phyloP scores from a whole-genome alignment of 306 rosid genomes.

The Calophaca sinica region DNA sequence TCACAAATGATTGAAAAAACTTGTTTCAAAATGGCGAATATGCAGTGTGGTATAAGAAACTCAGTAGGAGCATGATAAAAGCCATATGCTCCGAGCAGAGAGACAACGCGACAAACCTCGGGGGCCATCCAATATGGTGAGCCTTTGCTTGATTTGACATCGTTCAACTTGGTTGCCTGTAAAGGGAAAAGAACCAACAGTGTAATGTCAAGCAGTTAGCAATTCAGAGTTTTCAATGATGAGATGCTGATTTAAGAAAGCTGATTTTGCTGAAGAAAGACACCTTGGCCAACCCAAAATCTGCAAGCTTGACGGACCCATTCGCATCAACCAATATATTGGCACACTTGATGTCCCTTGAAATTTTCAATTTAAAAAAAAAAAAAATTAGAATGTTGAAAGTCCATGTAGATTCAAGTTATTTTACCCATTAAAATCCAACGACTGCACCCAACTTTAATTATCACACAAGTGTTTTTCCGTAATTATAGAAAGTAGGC shows the following conservation, averaged over 20 bases:
- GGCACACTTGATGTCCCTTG: constrained; percentile 63
- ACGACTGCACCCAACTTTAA: no score
- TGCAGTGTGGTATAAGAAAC: not conserved
- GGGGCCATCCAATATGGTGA: constrained; percentile 70
- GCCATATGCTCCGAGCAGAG: not conserved
- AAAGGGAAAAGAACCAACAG: constrained; percentile 26
- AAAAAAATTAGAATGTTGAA: constrained; percentile 25
- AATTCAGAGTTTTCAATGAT: constrained; percentile 6
- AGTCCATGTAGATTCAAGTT: constrained; percentile 26
- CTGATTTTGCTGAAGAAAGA: constrained; percentile 16
- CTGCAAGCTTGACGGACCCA: constrained; percentile 65
- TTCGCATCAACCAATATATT: constrained; percentile 61
- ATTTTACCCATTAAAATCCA: constrained; percentile 4
- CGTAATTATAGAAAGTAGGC: no score
- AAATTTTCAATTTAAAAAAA: not conserved
- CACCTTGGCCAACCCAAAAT: constrained; percentile 68
- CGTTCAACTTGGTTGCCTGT: constrained; percentile 59
- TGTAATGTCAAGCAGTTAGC: constrained; percentile 13
- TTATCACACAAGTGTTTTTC: no score
- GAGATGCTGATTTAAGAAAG: constrained; percentile 12
- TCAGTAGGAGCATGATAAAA: no score
- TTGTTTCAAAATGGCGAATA: not conserved
- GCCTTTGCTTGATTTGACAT: constrained; percentile 63
- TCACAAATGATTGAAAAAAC: constrained; percentile 2
- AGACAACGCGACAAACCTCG: constrained; percentile 48